Conservation (phyloP, 345 rosid species). For the Linum tenue region DNA sequence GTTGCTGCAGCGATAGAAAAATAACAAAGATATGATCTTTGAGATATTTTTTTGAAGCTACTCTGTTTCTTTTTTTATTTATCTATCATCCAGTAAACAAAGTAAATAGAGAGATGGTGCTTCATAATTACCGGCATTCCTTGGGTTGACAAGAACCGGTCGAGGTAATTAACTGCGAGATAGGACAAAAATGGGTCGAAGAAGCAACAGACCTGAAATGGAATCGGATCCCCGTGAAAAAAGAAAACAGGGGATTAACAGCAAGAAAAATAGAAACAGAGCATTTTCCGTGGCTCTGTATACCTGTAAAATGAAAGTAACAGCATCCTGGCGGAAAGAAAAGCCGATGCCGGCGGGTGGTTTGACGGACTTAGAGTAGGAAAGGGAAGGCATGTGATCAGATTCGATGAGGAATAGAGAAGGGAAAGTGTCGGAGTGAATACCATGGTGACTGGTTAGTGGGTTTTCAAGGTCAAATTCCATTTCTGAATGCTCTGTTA, state of each 20-base stretch:
- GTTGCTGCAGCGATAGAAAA: slow-evolving; percentile 22
- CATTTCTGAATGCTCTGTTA: slow-evolving; percentile 27
- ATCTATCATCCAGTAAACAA: too few relatives aligned
- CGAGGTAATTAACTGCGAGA: slow-evolving; percentile 75
- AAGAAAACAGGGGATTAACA: background rate
- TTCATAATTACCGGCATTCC: slow-evolving; percentile 38
- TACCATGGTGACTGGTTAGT: slow-evolving; percentile 23
- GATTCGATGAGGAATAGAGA: slow-evolving; percentile 49
- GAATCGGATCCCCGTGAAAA: background rate
- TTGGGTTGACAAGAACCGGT: slow-evolving; percentile 64
- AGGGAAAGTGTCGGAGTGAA: slow-evolving; percentile 13
- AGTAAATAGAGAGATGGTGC: background rate
- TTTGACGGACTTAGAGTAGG: slow-evolving; percentile 31
- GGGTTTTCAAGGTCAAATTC: slow-evolving; percentile 76
- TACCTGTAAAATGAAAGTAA: slow-evolving; percentile 47
- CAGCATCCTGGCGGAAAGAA: slow-evolving; percentile 34
- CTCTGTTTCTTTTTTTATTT: too few relatives aligned
- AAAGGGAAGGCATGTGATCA: slow-evolving; percentile 54
- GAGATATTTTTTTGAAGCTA: too few relatives aligned
- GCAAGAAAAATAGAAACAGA: background rate
- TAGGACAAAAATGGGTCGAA: slow-evolving; percentile 44
- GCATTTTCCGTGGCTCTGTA: background rate
- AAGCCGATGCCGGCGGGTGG: slow-evolving; percentile 25
- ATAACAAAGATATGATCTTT: too few relatives aligned
- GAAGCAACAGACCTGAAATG: slow-evolving; percentile 29